phyloP scores from a whole-genome alignment of 192 early-diverging fungal species.

The Phlyctochytrium arcticum region DNA sequence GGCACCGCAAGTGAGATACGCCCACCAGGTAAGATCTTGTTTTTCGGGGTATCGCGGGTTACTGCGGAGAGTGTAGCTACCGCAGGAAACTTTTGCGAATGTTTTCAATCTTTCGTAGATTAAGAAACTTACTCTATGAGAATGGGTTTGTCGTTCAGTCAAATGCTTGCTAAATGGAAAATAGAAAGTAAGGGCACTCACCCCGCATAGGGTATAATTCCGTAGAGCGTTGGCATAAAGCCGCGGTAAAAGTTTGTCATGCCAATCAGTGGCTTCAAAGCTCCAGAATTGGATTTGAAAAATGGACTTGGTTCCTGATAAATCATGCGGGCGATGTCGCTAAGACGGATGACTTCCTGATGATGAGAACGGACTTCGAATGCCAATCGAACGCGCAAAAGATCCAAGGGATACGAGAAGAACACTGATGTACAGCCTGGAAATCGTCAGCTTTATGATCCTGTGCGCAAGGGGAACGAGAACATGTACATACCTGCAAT shows the following conservation, averaged over 20 bases:
- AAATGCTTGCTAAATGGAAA: neutral
- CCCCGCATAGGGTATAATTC: conserved; percentile 97
- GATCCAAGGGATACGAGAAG: conserved; percentile 89
- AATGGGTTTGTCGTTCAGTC: neutral
- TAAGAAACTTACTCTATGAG: conserved; percentile 70
- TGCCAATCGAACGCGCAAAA: conserved; percentile 91
- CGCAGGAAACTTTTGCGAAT: conserved; percentile 20
- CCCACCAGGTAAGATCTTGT: conserved; percentile 57
- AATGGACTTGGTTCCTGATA: conserved; percentile 67
- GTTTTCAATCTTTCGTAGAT: conserved; percentile 63
- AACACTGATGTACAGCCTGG: conserved; percentile 82
- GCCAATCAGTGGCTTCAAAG: conserved; percentile 19
- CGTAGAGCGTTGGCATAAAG: conserved; percentile 79
- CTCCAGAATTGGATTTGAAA: neutral
- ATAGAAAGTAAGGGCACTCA: neutral
- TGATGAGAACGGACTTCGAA: conserved; percentile 60
- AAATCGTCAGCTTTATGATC: neutral
- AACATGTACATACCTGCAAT: conserved; percentile 43
- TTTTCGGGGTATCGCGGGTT: neutral
- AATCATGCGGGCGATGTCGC: conserved; percentile 50
- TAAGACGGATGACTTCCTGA: conserved; percentile 7
- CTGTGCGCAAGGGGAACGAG: neutral
- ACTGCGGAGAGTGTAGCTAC: conserved; percentile 13
- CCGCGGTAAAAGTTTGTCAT: conserved; percentile 93
- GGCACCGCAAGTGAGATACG: conserved; percentile 75